phyloP scores from a whole-genome alignment of 2,329 filamentous ascomycete genomes.

The Fusarium metavorans region DNA sequence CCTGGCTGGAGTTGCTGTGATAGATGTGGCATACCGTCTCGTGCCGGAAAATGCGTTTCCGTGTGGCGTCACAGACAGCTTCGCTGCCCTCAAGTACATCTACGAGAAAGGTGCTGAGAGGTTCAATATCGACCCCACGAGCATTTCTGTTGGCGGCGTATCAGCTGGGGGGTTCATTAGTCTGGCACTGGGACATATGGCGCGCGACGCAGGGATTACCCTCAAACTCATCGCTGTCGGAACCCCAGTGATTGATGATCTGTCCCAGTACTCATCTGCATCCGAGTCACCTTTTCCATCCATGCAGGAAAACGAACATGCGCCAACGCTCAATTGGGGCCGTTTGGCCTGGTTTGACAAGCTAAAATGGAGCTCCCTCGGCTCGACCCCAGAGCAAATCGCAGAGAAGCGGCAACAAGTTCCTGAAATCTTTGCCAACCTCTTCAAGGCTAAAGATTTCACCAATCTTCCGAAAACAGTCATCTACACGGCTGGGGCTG shows the following conservation, averaged over 20 bases:
- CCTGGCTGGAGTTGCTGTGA: constrained; percentile 57
- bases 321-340: constrained; percentile 58
- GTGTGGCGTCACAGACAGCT: constrained; percentile 61
- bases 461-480: constrained; percentile 52
- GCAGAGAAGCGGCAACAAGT: neutral
- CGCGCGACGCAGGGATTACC: constrained; percentile 53
- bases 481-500: constrained; percentile 57
- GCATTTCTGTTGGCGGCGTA: constrained; percentile 59
- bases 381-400: constrained; percentile 1
- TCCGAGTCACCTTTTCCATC: constrained; percentile 55
- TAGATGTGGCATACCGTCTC: constrained; percentile 65
- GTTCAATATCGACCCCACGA: constrained; percentile 53
- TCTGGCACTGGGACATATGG: constrained; percentile 54
- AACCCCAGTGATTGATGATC: constrained; percentile 56
- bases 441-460: constrained; percentile 52
- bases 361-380: constrained; percentile 47
- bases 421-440: constrained; percentile 46
- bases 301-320: constrained; percentile 56
- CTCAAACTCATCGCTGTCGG: constrained; percentile 54
- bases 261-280: constrained; percentile 51
- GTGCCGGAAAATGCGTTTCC: constrained; percentile 64
- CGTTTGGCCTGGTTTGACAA: constrained; percentile 56
- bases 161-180: constrained; percentile 59
- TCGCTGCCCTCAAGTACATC: constrained; percentile 57
- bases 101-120: constrained; percentile 47